Conservation (phyloP, 768 basidiomycete species). For the Boletus sp. region DNA sequence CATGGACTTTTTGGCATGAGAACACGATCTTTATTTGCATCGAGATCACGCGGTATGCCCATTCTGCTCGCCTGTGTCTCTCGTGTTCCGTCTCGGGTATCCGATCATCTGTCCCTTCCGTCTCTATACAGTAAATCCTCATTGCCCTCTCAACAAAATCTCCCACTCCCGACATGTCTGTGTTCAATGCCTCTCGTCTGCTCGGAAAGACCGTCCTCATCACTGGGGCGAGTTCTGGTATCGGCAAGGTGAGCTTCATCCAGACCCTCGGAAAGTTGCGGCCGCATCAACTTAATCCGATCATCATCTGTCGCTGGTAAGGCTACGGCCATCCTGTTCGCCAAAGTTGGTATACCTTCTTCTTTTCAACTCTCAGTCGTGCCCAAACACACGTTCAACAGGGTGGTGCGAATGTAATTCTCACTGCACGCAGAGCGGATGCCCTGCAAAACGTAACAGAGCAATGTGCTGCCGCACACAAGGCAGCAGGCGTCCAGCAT, state of each 20-base stretch:
- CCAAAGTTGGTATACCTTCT: constrained; percentile 52
- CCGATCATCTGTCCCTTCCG: background rate
- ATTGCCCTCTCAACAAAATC: background rate
- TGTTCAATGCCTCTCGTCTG: constrained; percentile 81
- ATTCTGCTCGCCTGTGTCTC: background rate
- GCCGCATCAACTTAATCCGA: background rate
- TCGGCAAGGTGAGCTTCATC: constrained; percentile 69
- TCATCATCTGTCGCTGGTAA: constrained; percentile 29
- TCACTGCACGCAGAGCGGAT: constrained; percentile 77
- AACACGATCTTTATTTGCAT: background rate
- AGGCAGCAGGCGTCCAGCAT: constrained; percentile 64
- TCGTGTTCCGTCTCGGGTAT: constrained; percentile 1
- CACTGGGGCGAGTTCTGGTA: constrained; percentile 88
- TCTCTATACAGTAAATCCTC: background rate
- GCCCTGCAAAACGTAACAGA: constrained; percentile 69
- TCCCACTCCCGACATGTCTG: constrained; percentile 50
- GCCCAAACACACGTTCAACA: constrained; percentile 25
- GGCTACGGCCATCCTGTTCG: constrained; percentile 88
- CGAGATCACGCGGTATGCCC: constrained; percentile 3
- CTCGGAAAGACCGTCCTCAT: constrained; percentile 83
- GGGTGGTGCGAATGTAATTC: constrained; percentile 87
- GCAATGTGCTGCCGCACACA: constrained; percentile 66
- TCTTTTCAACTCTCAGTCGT: background rate
- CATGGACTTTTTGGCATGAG: too few relatives aligned
- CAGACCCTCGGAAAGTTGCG: background rate